These are phyloP conservation scores for Cercospora canescens DNA, from an alignment of 2,329 filamentous ascomycete genomes.

Conservation along the genomic window DNA sequence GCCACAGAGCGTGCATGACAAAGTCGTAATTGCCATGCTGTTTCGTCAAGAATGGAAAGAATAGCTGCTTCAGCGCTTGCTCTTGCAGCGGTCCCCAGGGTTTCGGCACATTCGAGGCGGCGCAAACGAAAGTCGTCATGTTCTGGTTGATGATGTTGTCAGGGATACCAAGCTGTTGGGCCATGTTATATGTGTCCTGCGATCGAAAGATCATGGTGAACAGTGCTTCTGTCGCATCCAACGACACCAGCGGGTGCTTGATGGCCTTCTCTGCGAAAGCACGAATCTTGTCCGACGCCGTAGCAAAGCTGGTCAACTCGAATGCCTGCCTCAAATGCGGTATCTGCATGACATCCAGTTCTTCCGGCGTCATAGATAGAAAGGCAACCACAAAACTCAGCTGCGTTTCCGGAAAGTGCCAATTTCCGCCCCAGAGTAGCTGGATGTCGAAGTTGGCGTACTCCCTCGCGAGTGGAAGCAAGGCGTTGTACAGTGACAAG, in stretches of 20 bases:
- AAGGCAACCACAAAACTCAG: slow-evolving; percentile 92
- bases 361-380: slow-evolving; percentile 69
- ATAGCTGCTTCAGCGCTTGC: slow-evolving; percentile 73
- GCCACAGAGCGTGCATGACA: slow-evolving; percentile 88
- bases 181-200: slow-evolving; percentile 56
- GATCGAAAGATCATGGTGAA: slow-evolving; percentile 63
- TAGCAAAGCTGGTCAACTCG: slow-evolving; percentile 62
- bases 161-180: slow-evolving; percentile 59
- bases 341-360: slow-evolving; percentile 82
- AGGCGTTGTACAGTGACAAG: slow-evolving; percentile 73
- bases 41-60: slow-evolving; percentile 81
- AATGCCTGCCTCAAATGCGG: slow-evolving; percentile 80
- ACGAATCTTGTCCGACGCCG: slow-evolving; percentile 60
- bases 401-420: slow-evolving; percentile 84
- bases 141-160: slow-evolving; percentile 68
- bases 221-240: slow-evolving; percentile 73
- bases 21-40: slow-evolving; percentile 78
- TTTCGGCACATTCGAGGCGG: slow-evolving; percentile 73
- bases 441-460: slow-evolving; percentile 76
- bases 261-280: slow-evolving; percentile 66
- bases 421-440: slow-evolving; percentile 80
- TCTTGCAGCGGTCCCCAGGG: slow-evolving; percentile 74
- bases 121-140: slow-evolving; percentile 75
- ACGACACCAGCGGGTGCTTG: slow-evolving; percentile 83
- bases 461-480: slow-evolving; percentile 69